A percentile compares a stretch with the other conserved stretches of the same genome.
These are phyloP conservation scores for Amanita rimosa DNA, from an alignment of 768 basidiomycete genomes.

Conservation along the genomic window DNA sequence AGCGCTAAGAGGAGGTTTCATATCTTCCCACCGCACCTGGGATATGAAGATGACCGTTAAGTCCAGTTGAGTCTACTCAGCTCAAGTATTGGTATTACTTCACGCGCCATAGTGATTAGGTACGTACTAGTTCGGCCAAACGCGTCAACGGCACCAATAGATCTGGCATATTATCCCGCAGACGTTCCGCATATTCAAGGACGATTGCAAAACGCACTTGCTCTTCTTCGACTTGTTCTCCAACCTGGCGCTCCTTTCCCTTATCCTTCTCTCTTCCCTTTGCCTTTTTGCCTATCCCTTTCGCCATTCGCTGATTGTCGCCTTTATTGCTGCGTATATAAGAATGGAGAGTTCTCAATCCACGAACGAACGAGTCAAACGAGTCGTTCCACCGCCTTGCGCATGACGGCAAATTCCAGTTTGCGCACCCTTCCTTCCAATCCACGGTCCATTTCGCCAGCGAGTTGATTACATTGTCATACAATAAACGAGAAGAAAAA, in stretches of 20 bases:
- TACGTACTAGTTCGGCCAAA: constrained; percentile 56
- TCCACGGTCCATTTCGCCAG: constrained; percentile 42
- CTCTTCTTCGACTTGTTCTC: constrained; percentile 9
- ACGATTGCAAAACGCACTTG: constrained; percentile 43
- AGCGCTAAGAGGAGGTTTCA: constrained; percentile 58
- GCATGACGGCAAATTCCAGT: constrained; percentile 32
- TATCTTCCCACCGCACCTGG: constrained; percentile 56
- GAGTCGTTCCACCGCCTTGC: constrained; percentile 47
- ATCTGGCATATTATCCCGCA: constrained; percentile 52
- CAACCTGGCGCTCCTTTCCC: constrained; percentile 11
- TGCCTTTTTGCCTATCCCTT: neutral
- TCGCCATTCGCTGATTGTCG: neutral
- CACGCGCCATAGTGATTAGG: neutral
- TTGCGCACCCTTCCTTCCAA: constrained; percentile 52
- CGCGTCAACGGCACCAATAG: constrained; percentile 61
- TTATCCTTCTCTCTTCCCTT: constrained; percentile 16
- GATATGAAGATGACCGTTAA: constrained; percentile 56
- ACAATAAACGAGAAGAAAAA: constrained; percentile 52
- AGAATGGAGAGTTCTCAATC: constrained; percentile 31
- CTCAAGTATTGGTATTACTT: neutral
- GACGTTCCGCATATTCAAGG: constrained; percentile 55
- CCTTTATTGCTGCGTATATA: constrained; percentile 10
- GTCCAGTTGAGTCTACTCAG: constrained; percentile 40
- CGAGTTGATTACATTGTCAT: constrained; percentile 52
- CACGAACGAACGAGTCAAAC: constrained; percentile 62